These are phyloP conservation scores for Penicillium sp. DNA, from an alignment of 2,329 filamentous ascomycete genomes.

Conservation along the genomic window DNA sequence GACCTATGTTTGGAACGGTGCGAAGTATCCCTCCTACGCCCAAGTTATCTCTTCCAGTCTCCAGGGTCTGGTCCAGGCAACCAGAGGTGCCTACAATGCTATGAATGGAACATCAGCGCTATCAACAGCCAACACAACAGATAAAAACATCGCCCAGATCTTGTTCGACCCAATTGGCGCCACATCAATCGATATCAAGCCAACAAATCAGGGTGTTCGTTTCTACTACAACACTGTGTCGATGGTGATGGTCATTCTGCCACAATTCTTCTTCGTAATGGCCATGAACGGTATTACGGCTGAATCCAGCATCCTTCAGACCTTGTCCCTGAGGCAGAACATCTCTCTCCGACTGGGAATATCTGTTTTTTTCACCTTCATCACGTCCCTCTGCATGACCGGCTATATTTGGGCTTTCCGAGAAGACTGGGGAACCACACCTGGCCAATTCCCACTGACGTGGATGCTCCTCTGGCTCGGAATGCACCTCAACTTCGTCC, in stretches of 20 bases:
- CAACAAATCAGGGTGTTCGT: slow-evolving; percentile 39
- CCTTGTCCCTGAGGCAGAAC: slow-evolving; percentile 27
- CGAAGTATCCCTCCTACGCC: slow-evolving; percentile 36
- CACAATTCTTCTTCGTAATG: slow-evolving; percentile 49
- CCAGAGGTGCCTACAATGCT: slow-evolving; percentile 33
- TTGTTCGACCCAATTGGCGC: slow-evolving; percentile 38
- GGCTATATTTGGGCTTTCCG: slow-evolving; percentile 46
- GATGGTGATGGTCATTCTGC: slow-evolving; percentile 44
- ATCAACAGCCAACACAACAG: slow-evolving; percentile 19
- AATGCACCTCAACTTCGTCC: slow-evolving; percentile 43
- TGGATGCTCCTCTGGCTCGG: slow-evolving; percentile 47
- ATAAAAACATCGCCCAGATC: slow-evolving; percentile 28
- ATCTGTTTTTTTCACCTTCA: slow-evolving; percentile 37
- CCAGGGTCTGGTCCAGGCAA: slow-evolving; percentile 28
- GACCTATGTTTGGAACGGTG: slow-evolving; percentile 42
- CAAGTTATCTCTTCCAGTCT: slow-evolving; percentile 34
- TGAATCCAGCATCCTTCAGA: slow-evolving; percentile 35
- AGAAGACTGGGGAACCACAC: slow-evolving; percentile 40
- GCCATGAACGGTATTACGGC: slow-evolving; percentile 43
- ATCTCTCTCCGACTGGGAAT: slow-evolving; percentile 33
- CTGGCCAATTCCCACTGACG: slow-evolving; percentile 40
- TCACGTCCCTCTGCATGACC: slow-evolving; percentile 39
- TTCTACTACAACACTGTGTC: slow-evolving; percentile 46
- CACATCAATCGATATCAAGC: slow-evolving; percentile 37
- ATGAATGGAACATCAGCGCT: slow-evolving; percentile 32